A percentile compares a stretch with the other conserved stretches of the same genome.
phyloP scores from a whole-genome alignment of 176 grass and related monocot species.

The Eragrostis nindensis region DNA sequence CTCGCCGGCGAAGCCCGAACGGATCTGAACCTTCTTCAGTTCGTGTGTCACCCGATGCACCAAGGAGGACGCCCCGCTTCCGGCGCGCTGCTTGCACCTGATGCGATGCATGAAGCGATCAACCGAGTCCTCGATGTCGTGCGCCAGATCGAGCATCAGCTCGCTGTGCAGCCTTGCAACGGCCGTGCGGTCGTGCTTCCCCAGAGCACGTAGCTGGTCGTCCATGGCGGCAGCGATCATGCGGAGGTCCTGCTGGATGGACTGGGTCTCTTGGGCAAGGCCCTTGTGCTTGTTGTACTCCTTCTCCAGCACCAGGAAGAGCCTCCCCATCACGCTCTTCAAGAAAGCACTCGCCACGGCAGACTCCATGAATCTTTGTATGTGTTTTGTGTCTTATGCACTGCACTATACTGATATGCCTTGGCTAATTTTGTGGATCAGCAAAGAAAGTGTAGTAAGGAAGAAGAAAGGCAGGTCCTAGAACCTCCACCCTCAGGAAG shows the following conservation, averaged over 20 bases:
- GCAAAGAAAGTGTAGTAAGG: too few relatives aligned
- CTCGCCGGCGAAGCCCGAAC: slow-evolving; percentile 19
- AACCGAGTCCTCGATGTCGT: slow-evolving; percentile 31
- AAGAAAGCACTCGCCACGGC: neutral
- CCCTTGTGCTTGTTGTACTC: neutral
- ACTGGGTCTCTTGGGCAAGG: neutral
- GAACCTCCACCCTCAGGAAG: too few relatives aligned
- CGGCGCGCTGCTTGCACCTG: neutral
- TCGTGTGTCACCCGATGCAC: slow-evolving; percentile 26
- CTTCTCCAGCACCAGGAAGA: neutral
- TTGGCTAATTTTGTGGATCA: neutral
- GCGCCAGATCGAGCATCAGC: neutral
- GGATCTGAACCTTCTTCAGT: slow-evolving; percentile 31
- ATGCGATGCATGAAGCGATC: slow-evolving; percentile 33
- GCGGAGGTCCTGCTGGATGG: neutral
- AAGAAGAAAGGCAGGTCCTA: too few relatives aligned
- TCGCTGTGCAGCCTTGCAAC: neutral
- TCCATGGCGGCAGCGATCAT: neutral
- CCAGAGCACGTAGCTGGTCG: neutral
- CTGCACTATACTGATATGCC: too few relatives aligned
- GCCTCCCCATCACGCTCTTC: slow-evolving; percentile 8
- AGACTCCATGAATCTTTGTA: neutral
- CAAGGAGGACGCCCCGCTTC: neutral
- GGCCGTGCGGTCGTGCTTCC: neutral
- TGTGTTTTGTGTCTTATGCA: too few relatives aligned